Evolutionary conservation across 257 asterid species (phyloP).

Genomic region (Petunia secreta): DNA sequence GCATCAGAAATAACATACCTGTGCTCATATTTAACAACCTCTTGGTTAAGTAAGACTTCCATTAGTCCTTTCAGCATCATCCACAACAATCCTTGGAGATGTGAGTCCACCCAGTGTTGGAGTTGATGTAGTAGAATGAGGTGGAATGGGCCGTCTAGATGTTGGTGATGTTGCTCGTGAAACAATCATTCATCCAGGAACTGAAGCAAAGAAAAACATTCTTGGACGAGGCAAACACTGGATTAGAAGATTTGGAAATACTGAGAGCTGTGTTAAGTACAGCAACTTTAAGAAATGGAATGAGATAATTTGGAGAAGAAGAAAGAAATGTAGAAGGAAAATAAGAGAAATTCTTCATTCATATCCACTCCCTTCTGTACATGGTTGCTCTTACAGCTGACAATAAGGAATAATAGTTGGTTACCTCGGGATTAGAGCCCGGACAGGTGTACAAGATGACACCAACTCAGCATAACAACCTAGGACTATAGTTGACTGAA

Average conservation of each 20-base stretch:
- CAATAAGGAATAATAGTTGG: too few relatives aligned
- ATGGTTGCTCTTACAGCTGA: too few relatives aligned
- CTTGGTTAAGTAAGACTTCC: conserved; percentile 80
- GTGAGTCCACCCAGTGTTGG: conserved; percentile 96
- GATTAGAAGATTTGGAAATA: conserved; percentile 82
- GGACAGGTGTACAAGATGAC: too few relatives aligned
- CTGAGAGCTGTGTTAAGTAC: too few relatives aligned
- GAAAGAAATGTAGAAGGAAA: too few relatives aligned
- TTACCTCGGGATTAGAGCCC: too few relatives aligned
- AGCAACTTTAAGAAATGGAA: too few relatives aligned
- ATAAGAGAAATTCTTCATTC: too few relatives aligned
- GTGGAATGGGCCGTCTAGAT: conserved; percentile 90
- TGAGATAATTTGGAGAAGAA: too few relatives aligned
- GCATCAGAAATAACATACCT: conserved; percentile 51
- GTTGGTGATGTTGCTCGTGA: conserved; percentile 98
- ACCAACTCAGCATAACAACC: too few relatives aligned
- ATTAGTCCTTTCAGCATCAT: conserved; percentile 65
- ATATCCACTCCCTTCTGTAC: too few relatives aligned
- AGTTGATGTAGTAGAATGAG: conserved; percentile 97
- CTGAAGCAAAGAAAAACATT: conserved; percentile 97
- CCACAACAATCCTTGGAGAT: conserved; percentile 72
- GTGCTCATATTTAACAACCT: conserved; percentile 78
- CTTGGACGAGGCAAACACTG: conserved; percentile 87
- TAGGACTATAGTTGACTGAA: too few relatives aligned
- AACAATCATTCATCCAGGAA: conserved; percentile 97